Base-by-base conservation (phyloP, 306 rosid species). In the Oxytropis ochrocephala region DNA sequence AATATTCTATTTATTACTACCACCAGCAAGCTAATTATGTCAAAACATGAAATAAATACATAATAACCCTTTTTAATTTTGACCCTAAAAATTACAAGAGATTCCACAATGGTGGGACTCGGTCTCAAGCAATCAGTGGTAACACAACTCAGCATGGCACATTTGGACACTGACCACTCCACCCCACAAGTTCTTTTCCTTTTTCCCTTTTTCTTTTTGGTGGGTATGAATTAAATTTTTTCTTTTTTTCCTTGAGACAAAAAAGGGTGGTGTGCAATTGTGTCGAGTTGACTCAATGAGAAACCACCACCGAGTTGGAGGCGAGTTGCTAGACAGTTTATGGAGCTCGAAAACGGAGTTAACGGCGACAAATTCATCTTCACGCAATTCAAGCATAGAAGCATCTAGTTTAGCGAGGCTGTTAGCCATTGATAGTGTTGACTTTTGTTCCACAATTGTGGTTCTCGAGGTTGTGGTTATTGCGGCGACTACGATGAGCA, bases 291-390 rank as follows among this genome's bases (percentile, higher is more conserved):
- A 83, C 87, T 92, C 96, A 88, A 68, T 76, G 84, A 6, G 84
- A 70, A 41, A 17, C 58, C 2, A 18, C 58, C 1, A 18, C 70
- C 39, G 82, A 5, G 17, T 73, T 78, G 19, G 11, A 4, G 0
- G 68, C 85, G 62, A 87, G 91, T 79, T 76, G 71, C 99, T 97
- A 94, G 0, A 95, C 99, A 94, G 73, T 33, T 85, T 83, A 57
- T 94, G 99, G 7, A 94, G 41, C 83, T 94, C 97, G 64, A 88
- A 91, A 0, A 94, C 96, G 5, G 99, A 87, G 89, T 91, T 94
- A 0, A 94, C 92, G 0, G 97, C 99, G 2, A 91, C 97, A 0
- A 96, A 56, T 24, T 94, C 98, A 0, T 69, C 14, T 90, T 88
- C 7, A 82, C 89, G 57, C 11, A 94, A 87, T 1, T 94, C 96